phyloP scores from a whole-genome alignment of 306 rosid species.

The Vicia villosa region DNA sequence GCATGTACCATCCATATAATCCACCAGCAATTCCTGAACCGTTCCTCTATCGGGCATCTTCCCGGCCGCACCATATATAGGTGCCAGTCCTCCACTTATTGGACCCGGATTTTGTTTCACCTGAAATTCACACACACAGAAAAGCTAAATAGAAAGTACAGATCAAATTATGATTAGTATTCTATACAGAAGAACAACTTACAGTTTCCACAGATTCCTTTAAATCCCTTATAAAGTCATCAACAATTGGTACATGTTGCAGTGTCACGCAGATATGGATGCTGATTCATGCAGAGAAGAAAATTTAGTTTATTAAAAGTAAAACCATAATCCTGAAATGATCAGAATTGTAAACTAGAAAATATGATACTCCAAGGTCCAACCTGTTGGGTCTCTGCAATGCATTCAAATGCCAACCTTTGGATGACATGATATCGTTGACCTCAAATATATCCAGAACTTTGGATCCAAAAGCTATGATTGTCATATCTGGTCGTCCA shows the following conservation, averaged over 20 bases:
- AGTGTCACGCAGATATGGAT: slow-evolving; percentile 92
- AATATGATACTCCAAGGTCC: slow-evolving; percentile 5
- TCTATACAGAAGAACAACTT: slow-evolving; percentile 43
- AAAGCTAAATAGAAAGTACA: slow-evolving; percentile 7
- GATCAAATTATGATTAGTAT: slow-evolving; percentile 24
- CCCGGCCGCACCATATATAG: slow-evolving; percentile 97
- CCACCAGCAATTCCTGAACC: slow-evolving; percentile 82
- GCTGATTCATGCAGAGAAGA: slow-evolving; percentile 53
- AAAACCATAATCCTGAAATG: slow-evolving; percentile 7
- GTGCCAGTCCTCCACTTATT: slow-evolving; percentile 87
- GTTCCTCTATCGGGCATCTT: slow-evolving; percentile 90
- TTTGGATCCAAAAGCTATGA: slow-evolving; percentile 78
- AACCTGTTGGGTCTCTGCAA: slow-evolving; percentile 94
- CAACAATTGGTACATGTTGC: slow-evolving; percentile 73
- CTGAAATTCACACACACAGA: slow-evolving; percentile 43
- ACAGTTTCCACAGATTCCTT: slow-evolving; percentile 76
- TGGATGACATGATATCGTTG: slow-evolving; percentile 83
- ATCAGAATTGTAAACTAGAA: neutral
- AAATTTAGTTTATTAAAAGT: slow-evolving; percentile 31
- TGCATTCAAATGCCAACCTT: slow-evolving; percentile 99
- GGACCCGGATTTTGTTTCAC: slow-evolving; percentile 94
- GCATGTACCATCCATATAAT: slow-evolving; percentile 90
- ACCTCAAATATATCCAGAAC: slow-evolving; percentile 91
- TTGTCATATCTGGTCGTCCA: slow-evolving; percentile 93
- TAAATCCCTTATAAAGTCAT: slow-evolving; percentile 72